phyloP scores from a whole-genome alignment of 108 stramenopile species.

The Nannochloropsis gaditana region DNA sequence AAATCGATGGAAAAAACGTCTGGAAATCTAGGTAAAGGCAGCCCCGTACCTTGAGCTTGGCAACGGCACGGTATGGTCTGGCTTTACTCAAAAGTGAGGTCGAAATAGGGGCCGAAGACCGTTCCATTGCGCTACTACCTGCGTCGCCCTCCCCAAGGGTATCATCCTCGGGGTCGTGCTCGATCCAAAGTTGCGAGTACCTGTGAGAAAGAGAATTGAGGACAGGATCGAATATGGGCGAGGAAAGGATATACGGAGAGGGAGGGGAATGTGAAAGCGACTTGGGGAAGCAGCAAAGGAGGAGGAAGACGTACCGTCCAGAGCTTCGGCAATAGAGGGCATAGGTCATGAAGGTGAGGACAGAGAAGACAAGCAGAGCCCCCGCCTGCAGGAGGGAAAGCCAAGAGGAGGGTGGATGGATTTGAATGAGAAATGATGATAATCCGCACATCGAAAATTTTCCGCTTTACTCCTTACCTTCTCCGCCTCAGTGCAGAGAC shows the following conservation, averaged over 20 bases:
- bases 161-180: neutral
- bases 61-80: neutral
- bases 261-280: neutral
- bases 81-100: neutral
- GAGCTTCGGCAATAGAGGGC: neutral
- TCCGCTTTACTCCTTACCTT: neutral
- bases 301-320: neutral
- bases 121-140: neutral
- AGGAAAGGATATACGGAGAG: neutral
- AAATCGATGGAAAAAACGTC: neutral
- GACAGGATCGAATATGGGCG: neutral
- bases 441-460: no score
- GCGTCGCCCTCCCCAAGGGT: neutral
- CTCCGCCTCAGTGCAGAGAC: neutral
- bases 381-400: neutral
- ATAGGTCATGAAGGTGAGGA: neutral
- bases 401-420: neutral
- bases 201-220: neutral
- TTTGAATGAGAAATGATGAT: neutral
- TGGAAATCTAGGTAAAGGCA: neutral
- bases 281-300: neutral
- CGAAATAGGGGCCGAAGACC: neutral
- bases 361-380: neutral
- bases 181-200: neutral
- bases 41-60: neutral